Base-by-base conservation (phyloP, 148 eudicot genomes). In the Salicornia ramosissima region DNA sequence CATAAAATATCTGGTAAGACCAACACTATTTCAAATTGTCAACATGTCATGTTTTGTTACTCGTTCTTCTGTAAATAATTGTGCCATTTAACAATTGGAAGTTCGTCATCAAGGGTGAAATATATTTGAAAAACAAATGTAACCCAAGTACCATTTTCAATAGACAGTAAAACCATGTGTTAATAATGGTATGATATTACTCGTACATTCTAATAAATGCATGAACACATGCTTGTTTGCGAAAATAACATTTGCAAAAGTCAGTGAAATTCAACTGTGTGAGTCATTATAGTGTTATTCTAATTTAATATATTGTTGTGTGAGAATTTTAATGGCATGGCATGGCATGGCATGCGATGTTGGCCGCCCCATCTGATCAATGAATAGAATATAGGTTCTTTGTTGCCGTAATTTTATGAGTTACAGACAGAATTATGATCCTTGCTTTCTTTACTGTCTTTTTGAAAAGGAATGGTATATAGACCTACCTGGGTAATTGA, bases 331-430 rank as follows among this genome's bases (percentile, higher is more conserved):
- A 30, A 55, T 26, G 56, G 43, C 62, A 10, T 31, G 29, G 29
- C 67, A 55, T 26, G 56, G 43, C 62, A 10, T 31, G 29, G 29
- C 67, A 47, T 43, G 61, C 47, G 75, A 26, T 64, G 28, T 64
- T 34, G 50, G 31, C 52, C 28, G 47, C 25, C 42, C 66, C 9
- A n/a, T n/a, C n/a, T 45, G 19, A 2, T 21, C 18, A 24, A 34
- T 46, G 28, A 30, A 30, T 61, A 19, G 69, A 21, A 7, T 42
- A 61, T 42, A 61, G 21, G 22, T 53, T 30, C 54, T 34, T 19
- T 31, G 71, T 50, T 4, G 56, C 29, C 9, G 6, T 21, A 21
- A 21, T 3, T 15, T 57, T 24, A n/a, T 53, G 19, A 10, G 45
- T 29, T 4, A 33, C n/a, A n/a, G n/a, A n/a, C n/a, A n/a, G n/a